Conservation (phyloP, 1,284 basidiomycete genomes). For the Meira nashicola region DNA sequence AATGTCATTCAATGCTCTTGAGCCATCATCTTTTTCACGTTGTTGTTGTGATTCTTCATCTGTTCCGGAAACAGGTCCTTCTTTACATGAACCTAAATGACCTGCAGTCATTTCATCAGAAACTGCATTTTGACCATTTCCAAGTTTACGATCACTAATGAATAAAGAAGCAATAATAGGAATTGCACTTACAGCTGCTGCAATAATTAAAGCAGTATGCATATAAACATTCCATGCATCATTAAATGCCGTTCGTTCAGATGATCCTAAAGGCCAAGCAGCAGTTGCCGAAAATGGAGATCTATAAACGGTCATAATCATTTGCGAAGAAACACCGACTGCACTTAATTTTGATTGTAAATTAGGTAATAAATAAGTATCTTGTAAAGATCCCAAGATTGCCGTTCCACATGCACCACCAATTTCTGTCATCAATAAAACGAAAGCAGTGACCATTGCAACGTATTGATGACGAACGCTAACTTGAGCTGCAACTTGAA, state of each 20-base stretch:
- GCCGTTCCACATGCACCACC: slow-evolving; percentile 46
- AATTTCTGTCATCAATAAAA: slow-evolving; percentile 45
- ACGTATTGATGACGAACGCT: slow-evolving; percentile 51
- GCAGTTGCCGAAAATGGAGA: slow-evolving; percentile 15
- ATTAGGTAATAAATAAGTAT: slow-evolving; percentile 27
- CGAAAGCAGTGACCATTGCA: slow-evolving; percentile 50
- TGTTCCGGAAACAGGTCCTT: too few relatives aligned
- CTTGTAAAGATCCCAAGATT: slow-evolving; percentile 38
- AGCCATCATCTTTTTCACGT: not conserved
- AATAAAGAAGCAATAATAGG: slow-evolving; percentile 35
- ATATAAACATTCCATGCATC: slow-evolving; percentile 43
- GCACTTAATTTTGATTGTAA: slow-evolving; percentile 27
- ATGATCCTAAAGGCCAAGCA: slow-evolving; percentile 31
- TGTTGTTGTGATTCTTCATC: not conserved
- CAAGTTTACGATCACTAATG: slow-evolving; percentile 39
- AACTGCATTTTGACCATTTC: slow-evolving; percentile 47
- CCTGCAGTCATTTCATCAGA: slow-evolving; percentile 40
- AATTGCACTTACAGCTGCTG: slow-evolving; percentile 34
- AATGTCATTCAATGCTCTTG: too few relatives aligned
- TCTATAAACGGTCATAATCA: slow-evolving; percentile 13
- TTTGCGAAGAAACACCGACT: slow-evolving; percentile 14
- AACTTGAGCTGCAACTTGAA: slow-evolving; percentile 48
- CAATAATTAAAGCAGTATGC: slow-evolving; percentile 38
- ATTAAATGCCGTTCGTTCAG: slow-evolving; percentile 31
- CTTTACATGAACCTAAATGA: not conserved